A percentile compares a stretch with the other conserved stretches of the same genome.
phyloP scores from a whole-genome alignment of 2,329 filamentous ascomycete species.

The Curvularia hawaiiensis region DNA sequence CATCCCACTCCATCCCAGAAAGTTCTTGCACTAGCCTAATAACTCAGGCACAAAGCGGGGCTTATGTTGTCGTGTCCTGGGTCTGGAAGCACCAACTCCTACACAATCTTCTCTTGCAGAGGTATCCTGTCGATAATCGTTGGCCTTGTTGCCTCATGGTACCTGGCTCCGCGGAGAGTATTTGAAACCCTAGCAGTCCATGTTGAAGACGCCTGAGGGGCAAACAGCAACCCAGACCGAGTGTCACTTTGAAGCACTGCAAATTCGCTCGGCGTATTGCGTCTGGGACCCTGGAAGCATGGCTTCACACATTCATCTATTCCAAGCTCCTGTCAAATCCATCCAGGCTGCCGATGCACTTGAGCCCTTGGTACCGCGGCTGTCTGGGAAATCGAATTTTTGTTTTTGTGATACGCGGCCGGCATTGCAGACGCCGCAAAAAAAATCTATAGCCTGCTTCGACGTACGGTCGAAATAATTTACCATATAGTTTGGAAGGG shows the following conservation, averaged over 20 bases:
- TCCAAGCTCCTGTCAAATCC: not conserved
- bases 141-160: conserved; percentile 11
- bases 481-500: conserved; percentile 2
- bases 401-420: conserved; percentile 10
- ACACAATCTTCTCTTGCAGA: not conserved
- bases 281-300: not conserved
- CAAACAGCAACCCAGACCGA: not conserved
- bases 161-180: conserved; percentile 7
- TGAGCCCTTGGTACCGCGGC: conserved; percentile 6
- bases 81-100: not conserved
- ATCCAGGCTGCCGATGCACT: not conserved
- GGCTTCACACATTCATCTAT: not conserved
- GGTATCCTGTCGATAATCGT: conserved; percentile 1
- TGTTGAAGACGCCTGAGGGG: conserved; percentile 8
- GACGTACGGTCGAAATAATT: conserved; percentile 4
- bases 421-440: conserved; percentile 13
- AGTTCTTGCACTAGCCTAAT: not conserved
- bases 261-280: conserved; percentile 1
- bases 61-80: not conserved
- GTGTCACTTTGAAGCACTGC: conserved; percentile 10
- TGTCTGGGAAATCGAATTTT: conserved; percentile 1
- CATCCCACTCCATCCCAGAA: not conserved
- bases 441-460: conserved; percentile 3
- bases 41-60: not conserved
- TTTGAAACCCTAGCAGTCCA: not conserved